Evolutionary conservation across 257 asterid genomes (phyloP).

Genomic region (Linderniella brevidens): DNA sequence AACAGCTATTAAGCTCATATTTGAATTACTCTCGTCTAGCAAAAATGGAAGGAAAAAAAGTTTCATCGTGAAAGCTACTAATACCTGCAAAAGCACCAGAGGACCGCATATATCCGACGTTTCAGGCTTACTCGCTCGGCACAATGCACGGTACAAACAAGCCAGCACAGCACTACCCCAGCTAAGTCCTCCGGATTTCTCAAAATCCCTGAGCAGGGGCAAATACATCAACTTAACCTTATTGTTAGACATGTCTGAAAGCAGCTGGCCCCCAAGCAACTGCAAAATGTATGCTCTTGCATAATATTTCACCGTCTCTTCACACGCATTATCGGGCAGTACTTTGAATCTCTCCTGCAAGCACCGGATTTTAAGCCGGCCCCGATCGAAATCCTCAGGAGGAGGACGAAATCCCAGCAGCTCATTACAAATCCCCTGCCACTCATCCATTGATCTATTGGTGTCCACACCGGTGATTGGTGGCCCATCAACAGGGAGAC

Average conservation of each 20-base stretch:
- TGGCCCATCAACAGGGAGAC: slow-evolving; percentile 60
- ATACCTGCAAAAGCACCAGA: slow-evolving; percentile 67
- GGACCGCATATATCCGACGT: slow-evolving; percentile 76
- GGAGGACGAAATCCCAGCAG: slow-evolving; percentile 61
- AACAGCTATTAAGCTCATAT: too few relatives aligned
- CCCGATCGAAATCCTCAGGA: slow-evolving; percentile 49
- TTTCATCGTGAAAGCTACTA: background rate
- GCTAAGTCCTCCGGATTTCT: slow-evolving; percentile 45
- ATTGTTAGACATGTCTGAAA: slow-evolving; percentile 66
- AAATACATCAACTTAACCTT: slow-evolving; percentile 70
- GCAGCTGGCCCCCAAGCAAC: slow-evolving; percentile 57
- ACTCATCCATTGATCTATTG: slow-evolving; percentile 57
- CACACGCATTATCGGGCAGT: slow-evolving; percentile 42
- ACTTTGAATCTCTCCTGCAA: slow-evolving; percentile 48
- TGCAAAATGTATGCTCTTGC: slow-evolving; percentile 69
- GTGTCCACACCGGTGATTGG: slow-evolving; percentile 66
- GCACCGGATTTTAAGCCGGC: slow-evolving; percentile 55
- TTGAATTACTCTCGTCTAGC: too few relatives aligned
- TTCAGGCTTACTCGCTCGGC: slow-evolving; percentile 58
- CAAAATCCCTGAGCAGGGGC: slow-evolving; percentile 62
- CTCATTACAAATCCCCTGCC: slow-evolving; percentile 58
- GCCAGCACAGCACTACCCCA: slow-evolving; percentile 74
- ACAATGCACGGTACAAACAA: slow-evolving; percentile 58
- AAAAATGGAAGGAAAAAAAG: too few relatives aligned
- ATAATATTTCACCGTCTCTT: slow-evolving; percentile 31